Percentiles rank a stretch among this genome's conserved stretches.
These are phyloP conservation scores for Xylaria sp. DNA, from an alignment of 2,329 filamentous ascomycete genomes.

Conservation along the genomic window DNA sequence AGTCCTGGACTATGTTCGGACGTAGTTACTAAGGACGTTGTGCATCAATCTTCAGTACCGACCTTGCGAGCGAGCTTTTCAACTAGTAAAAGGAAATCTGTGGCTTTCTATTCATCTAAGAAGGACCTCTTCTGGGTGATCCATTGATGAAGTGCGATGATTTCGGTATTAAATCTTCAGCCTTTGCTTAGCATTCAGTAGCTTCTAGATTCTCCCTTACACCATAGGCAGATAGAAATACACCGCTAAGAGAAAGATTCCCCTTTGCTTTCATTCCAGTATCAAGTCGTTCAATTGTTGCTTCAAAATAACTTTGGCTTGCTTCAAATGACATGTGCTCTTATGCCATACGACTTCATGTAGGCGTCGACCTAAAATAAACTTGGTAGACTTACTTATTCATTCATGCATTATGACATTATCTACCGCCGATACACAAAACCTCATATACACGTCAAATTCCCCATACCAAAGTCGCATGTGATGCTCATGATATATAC, in stretches of 20 bases:
- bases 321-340: not conserved
- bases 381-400: not conserved
- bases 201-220: slow-evolving; percentile 1
- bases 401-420: not conserved
- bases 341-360: not conserved
- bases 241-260: not conserved
- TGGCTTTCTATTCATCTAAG: not conserved
- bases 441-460: not conserved
- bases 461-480: not conserved
- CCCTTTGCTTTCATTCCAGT: not conserved
- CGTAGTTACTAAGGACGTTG: slow-evolving; percentile 65
- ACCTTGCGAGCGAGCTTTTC: not conserved
- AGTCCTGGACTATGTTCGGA: slow-evolving; percentile 94
- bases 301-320: not conserved
- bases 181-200: slow-evolving; percentile 5
- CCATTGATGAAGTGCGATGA: not conserved
- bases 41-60: not conserved
- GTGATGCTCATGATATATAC: slow-evolving; percentile 6
- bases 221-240: slow-evolving; percentile 15
- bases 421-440: not conserved
- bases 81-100: not conserved
- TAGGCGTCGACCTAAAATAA: too few species aligned
- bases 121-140: not conserved
- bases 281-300: not conserved
- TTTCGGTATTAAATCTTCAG: not conserved